A percentile compares a stretch with the other conserved stretches of the same genome.
These are phyloP conservation scores for Huntiella decipiens DNA, from an alignment of 2,329 filamentous ascomycete species.

Conservation along the genomic window DNA sequence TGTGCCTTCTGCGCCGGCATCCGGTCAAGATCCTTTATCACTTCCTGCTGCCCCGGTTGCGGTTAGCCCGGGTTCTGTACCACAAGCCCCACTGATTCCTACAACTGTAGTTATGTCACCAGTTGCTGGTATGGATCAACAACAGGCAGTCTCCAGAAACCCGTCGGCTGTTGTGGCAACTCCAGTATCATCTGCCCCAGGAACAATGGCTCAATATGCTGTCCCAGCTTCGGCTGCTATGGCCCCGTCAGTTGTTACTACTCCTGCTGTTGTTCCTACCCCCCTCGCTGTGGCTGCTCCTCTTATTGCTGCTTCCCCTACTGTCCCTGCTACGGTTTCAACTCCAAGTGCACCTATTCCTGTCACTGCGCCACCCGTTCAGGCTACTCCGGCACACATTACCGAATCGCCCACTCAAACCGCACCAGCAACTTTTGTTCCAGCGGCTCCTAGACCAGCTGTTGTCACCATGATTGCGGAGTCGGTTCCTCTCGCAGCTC, in stretches of 20 bases:
- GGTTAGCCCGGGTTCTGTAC: too few species aligned
- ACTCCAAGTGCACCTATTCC: background rate
- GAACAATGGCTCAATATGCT: background rate
- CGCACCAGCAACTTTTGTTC: constrained; percentile 4
- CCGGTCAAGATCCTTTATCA: too few species aligned
- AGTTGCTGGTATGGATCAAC: background rate
- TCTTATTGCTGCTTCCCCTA: background rate
- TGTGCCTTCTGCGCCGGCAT: too few species aligned
- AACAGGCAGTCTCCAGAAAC: background rate
- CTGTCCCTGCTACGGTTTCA: background rate
- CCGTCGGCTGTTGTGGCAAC: background rate
- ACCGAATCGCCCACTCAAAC: constrained; percentile 2
- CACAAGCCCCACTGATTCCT: too few species aligned
- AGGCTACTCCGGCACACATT: background rate
- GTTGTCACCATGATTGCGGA: constrained; percentile 6
- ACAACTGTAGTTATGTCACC: background rate
- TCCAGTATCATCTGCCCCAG: background rate
- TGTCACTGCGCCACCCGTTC: background rate
- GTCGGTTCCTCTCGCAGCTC: constrained; percentile 6
- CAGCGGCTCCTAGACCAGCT: background rate
- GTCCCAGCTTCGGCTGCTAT: too few species aligned
- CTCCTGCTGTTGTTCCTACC: too few species aligned
- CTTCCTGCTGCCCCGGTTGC: too few species aligned
- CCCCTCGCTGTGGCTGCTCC: background rate
- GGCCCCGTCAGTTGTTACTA: too few species aligned